Evolutionary conservation across 768 basidiomycete species (phyloP), one percentile per base, ranked within the genome.

Genomic region (Leccinum olivaceopallidum): DNA sequence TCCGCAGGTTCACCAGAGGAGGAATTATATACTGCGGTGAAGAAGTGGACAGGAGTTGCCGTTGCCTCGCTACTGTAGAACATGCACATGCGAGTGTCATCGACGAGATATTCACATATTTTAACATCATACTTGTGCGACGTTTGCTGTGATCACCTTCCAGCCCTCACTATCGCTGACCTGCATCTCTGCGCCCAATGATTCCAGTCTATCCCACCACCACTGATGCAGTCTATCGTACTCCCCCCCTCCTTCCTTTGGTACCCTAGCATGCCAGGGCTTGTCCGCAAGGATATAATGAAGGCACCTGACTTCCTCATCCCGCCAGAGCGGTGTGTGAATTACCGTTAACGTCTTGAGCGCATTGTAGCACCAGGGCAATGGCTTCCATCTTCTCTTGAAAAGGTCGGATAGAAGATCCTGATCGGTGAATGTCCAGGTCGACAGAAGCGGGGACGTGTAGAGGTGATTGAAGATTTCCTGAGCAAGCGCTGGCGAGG

Each of bases 291-390:
- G 76, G 67, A 95, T 94, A 69, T 92, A 95, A 73, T 96, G 95
- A 22, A 95, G 77, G 69, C 93, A 91, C 60, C 87, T 85, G 37
- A 95, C 86, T 72, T 94, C 89, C 4, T 87, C 85, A 69, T 97
- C 94, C 49, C 83, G 77, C 96, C 96, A 99, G 66, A 94, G 69
- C 36, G 81, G 71, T 39, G 81, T 73, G 74, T 99, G 97, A 42
- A 87, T 80, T 34, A 79, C 69, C 50, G 89, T 82, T 66, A 94
- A 73, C n/a, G 95, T 91, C 76, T 94, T 95, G 63, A 98, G 80
- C 0, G 94, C 95, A 67, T 99, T 99, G 74, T 94, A 95, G 62
- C 86, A 86, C 86, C 91, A 97, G 1, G 87, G 83, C 44, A 96
- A 75, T 5, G 91, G 87, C 56, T 78, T 81, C 91, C 92, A 95